These are phyloP conservation scores for Colletotrichum sp. DNA, from an alignment of 2,329 filamentous ascomycete species.

Conservation along the genomic window DNA sequence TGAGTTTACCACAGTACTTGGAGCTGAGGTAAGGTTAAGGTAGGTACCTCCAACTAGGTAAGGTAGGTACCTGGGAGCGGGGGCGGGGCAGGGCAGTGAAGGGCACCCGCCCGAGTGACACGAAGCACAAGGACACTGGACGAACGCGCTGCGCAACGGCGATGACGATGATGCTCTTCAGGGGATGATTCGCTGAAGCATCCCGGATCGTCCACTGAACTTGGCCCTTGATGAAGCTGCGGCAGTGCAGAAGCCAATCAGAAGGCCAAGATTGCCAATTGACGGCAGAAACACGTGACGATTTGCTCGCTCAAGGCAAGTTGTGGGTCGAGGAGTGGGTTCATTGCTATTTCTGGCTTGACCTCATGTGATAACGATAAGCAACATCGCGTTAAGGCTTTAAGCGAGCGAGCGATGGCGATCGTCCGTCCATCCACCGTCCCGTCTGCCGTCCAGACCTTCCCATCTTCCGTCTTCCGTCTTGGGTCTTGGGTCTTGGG, in stretches of 20 bases:
- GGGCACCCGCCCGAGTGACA: neutral
- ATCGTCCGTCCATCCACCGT: neutral
- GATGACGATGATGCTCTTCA: neutral
- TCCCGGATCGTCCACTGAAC: neutral
- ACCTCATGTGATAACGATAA: constrained; percentile 10
- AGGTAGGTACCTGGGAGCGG: neutral
- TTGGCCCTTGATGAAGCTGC: neutral
- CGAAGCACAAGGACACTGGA: neutral
- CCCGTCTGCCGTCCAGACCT: neutral
- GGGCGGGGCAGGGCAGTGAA: neutral
- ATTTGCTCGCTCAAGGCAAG: neutral
- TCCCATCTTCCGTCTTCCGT: neutral
- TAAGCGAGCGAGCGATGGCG: neutral
- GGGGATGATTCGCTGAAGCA: neutral
- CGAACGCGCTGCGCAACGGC: neutral
- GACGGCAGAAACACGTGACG: neutral
- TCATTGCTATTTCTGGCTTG: neutral
- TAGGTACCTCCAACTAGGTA: neutral
- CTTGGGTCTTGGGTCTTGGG: neutral
- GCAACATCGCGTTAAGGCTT: neutral
- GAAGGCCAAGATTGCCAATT: neutral
- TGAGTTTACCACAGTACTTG: neutral
- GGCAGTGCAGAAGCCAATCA: neutral
- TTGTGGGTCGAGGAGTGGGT: neutral
- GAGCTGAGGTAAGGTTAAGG: neutral